Evolutionary conservation across 768 basidiomycete genomes (phyloP).

Genomic region (Lyophyllum semitale): DNA sequence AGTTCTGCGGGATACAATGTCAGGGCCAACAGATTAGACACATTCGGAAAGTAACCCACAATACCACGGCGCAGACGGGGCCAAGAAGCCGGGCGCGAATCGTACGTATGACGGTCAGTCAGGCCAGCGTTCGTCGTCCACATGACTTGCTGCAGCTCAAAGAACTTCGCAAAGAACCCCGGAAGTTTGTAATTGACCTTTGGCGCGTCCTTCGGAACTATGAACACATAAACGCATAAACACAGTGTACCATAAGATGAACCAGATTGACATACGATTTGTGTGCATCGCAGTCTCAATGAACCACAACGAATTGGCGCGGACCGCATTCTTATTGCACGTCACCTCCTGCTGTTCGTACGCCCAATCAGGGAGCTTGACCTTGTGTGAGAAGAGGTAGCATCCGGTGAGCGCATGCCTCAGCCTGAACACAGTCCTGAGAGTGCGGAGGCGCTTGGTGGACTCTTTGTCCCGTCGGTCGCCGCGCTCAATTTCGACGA

Average conservation of each 20-base stretch:
- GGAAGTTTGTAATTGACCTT: constrained; percentile 93
- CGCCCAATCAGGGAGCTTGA: constrained; percentile 97
- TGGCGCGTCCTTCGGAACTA: constrained; percentile 70
- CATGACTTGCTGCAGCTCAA: constrained; percentile 92
- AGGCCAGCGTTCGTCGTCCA: constrained; percentile 96
- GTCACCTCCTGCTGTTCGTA: constrained; percentile 99
- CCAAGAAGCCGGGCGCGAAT: constrained; percentile 92
- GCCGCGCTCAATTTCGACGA: constrained; percentile 81
- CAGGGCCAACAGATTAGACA: constrained; percentile 3
- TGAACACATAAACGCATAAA: not conserved
- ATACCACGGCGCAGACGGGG: constrained; percentile 91
- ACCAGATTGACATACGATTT: constrained; percentile 50
- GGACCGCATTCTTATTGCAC: constrained; percentile 96
- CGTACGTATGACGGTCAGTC: constrained; percentile 92
- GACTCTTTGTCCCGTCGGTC: constrained; percentile 67
- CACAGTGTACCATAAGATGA: not conserved
- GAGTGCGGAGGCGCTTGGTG: constrained; percentile 68
- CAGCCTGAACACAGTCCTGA: constrained; percentile 82
- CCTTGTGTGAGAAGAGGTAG: constrained; percentile 97
- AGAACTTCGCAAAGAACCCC: constrained; percentile 88
- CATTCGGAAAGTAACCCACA: constrained; percentile 49
- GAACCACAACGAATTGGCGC: constrained; percentile 89
- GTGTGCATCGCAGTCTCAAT: constrained; percentile 84
- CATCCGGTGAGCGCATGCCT: constrained; percentile 88
- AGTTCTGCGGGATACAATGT: constrained; percentile 60